Conservation (phyloP, 2,329 filamentous ascomycete species). For the Zasmidium cellare region DNA sequence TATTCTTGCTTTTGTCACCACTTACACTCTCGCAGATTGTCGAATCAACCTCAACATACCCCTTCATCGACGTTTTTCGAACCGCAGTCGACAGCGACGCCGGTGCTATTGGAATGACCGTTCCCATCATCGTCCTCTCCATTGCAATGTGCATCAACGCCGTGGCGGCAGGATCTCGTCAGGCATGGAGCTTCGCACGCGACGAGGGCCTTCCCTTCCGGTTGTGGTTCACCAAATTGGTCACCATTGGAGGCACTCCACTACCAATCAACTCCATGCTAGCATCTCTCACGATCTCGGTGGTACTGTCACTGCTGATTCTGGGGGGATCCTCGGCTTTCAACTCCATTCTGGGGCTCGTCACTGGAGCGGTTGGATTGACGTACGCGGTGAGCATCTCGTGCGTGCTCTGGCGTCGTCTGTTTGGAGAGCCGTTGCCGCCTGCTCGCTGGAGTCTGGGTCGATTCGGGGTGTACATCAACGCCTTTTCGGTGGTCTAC, state of each 20-base stretch:
- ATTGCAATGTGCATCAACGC: slow-evolving; percentile 23
- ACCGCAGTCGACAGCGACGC: slow-evolving; percentile 22
- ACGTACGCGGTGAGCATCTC: slow-evolving; percentile 19
- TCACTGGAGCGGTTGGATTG: slow-evolving; percentile 8
- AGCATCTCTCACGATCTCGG: slow-evolving; percentile 19
- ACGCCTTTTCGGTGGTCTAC: slow-evolving; percentile 14
- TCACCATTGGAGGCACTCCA: slow-evolving; percentile 9
- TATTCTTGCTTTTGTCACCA: background rate
- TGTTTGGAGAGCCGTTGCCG: slow-evolving; percentile 15
- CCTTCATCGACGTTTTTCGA: slow-evolving; percentile 28
- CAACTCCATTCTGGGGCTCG: slow-evolving; percentile 40
- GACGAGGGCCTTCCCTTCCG: slow-evolving; percentile 42
- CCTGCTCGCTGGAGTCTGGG: slow-evolving; percentile 17
- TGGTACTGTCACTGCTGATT: slow-evolving; percentile 34
- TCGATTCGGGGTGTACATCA: slow-evolving; percentile 11
- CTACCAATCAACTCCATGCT: slow-evolving; percentile 25
- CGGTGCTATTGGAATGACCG: slow-evolving; percentile 21
- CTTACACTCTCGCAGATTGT: slow-evolving; percentile 1
- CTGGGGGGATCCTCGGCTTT: slow-evolving; percentile 40
- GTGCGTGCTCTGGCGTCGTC: slow-evolving; percentile 15
- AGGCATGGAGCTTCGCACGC: slow-evolving; percentile 42
- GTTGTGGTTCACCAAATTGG: slow-evolving; percentile 11
- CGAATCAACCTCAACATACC: slow-evolving; percentile 13
- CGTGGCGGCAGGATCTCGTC: slow-evolving; percentile 40
- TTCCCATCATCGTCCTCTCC: slow-evolving; percentile 22